Base-by-base conservation (phyloP, 805 yeast species). In the Teunomyces pallodes region DNA sequence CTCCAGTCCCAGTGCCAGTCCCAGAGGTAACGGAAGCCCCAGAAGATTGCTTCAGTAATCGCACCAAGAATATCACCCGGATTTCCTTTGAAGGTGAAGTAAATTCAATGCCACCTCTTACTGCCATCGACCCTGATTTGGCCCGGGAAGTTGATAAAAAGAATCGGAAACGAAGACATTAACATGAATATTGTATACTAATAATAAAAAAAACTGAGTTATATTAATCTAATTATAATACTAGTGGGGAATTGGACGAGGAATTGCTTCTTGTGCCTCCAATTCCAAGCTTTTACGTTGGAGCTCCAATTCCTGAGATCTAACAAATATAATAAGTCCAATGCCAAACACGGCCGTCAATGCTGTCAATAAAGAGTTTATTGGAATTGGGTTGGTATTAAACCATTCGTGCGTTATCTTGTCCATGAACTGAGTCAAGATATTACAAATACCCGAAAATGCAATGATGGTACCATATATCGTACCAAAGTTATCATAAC, bases 401-500 rank as follows among this genome's bases (percentile, higher is more conserved):
- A 87, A 86, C 5, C 72, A 66, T 30, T 75, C 74, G 61, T 89
- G 96, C 0, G 97, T 90, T 32, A 77, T 56, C 40, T 70, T 71
- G 61, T 91, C 97, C 60, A 92, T 66, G 2, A 70, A 67, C 17
- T 86, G 83, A 59, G 89, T 96, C 5, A 80, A 60, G 56, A 89
- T 72, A 65, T 90, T 91, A 65, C 85, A 80, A n/a, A 86, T 51
- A 4, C 97, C 97, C 12, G 96, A 82, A 50, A 87, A 72, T 49
- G 90, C 84, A 59, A 90, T 89, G 58, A 90, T 76, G 14, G 91
- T 69, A 0, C 98, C 98, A 61, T 92, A 92, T 5, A 92, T 84
- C 1, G 90, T 87, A 32, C 97, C 97, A 67, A 92, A 91, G 1
- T 95, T 90, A 47, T 82, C 84, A 66, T 87, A 90, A 0, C 98